Evolutionary conservation across 1,284 basidiomycete species (phyloP).

Genomic region (Rhodotorula mucilaginosa): DNA sequence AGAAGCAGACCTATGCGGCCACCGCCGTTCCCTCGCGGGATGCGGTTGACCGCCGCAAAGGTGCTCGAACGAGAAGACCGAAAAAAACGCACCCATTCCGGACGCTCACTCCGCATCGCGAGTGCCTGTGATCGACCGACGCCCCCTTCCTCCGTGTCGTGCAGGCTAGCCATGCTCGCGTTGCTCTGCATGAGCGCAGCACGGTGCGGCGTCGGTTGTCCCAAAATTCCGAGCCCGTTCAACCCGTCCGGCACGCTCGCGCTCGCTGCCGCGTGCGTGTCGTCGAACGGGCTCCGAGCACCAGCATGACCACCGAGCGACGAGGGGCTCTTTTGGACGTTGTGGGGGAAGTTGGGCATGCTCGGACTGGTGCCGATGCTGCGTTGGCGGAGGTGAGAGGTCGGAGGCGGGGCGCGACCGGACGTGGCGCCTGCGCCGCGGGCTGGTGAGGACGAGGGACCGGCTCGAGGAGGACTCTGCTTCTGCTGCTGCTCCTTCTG

Average conservation of each 20-base stretch:
- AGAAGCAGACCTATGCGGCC: too few species aligned
- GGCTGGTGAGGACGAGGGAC: neutral
- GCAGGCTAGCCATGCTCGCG: neutral
- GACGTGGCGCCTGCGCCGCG: neutral
- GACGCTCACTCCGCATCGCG: slow-evolving; percentile 17
- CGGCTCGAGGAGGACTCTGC: neutral
- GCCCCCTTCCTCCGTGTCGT: neutral
- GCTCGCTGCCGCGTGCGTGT: slow-evolving; percentile 12
- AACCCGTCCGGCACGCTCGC: neutral
- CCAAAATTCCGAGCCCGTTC: neutral
- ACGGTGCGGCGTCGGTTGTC: slow-evolving; percentile 13
- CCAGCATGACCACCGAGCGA: neutral
- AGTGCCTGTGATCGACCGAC: slow-evolving; percentile 15
- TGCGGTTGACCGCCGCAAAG: neutral
- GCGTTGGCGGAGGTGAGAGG: slow-evolving; percentile 19
- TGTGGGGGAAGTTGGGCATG: neutral
- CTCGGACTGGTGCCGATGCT: slow-evolving; percentile 9
- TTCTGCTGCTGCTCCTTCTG: neutral
- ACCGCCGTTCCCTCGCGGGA: too few species aligned
- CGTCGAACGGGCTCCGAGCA: slow-evolving; percentile 18
- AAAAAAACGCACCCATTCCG: slow-evolving; percentile 24
- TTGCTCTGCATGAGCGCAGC: slow-evolving; percentile 16
- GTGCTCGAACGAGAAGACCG: neutral
- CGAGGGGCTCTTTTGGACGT: neutral
- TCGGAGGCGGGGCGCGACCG: neutral